Conservation (phyloP, 345 rosid genomes). For the Corchorus olitorius region DNA sequence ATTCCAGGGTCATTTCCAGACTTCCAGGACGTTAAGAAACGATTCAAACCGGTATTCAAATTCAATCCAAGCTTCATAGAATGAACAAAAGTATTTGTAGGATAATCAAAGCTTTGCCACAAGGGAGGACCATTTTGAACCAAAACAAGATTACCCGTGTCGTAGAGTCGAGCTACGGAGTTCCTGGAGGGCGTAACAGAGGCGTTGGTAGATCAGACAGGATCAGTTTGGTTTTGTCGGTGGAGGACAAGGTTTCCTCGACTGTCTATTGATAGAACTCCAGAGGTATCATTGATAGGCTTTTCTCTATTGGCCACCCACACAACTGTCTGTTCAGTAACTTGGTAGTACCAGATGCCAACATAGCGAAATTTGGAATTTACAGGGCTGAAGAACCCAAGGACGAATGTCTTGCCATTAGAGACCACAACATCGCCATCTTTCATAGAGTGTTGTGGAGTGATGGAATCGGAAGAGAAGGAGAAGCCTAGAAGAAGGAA, state of each 20-base stretch:
- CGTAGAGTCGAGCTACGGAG: slow-evolving; percentile 49
- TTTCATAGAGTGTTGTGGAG: slow-evolving; percentile 30
- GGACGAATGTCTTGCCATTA: slow-evolving; percentile 31
- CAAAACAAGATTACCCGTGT: slow-evolving; percentile 63
- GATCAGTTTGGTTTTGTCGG: slow-evolving; percentile 29
- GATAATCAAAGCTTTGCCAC: too few relatives aligned
- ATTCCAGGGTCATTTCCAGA: slow-evolving; percentile 47
- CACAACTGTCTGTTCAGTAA: too few relatives aligned
- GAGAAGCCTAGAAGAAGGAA: slow-evolving; percentile 25
- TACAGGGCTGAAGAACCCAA: slow-evolving; percentile 59
- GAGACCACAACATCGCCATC: slow-evolving; percentile 52
- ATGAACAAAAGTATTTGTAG: slow-evolving; percentile 40
- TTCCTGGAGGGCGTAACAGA: slow-evolving; percentile 19
- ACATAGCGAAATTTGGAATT: slow-evolving; percentile 37
- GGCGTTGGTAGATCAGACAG: slow-evolving; percentile 54
- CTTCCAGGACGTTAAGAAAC: slow-evolving; percentile 51
- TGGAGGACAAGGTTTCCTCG: slow-evolving; percentile 46
- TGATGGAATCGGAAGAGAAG: neutral
- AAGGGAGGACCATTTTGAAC: too few relatives aligned
- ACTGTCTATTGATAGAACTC: slow-evolving; percentile 36
- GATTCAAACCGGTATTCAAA: slow-evolving; percentile 29
- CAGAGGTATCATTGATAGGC: slow-evolving; percentile 49
- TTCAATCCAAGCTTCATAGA: slow-evolving; percentile 62
- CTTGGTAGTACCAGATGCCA: too few relatives aligned
- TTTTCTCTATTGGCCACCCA: neutral